phyloP scores from a whole-genome alignment of 257 asterid species.

The Solanum paucissectum region DNA sequence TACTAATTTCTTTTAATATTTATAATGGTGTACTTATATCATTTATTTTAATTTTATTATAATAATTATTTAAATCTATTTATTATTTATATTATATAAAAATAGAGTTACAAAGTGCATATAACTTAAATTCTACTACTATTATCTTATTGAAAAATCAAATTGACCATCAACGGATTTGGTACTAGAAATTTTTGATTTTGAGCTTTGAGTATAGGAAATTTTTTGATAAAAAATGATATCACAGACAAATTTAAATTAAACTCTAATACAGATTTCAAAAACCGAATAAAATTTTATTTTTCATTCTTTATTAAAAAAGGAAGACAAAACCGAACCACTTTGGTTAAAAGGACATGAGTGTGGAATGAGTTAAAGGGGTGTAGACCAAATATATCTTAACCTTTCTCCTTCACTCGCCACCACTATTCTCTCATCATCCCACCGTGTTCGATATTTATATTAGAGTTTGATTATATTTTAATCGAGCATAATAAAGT shows the following conservation, averaged over 20 bases:
- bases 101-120: background rate
- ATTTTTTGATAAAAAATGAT: too few relatives aligned
- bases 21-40: background rate
- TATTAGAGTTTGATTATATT: background rate
- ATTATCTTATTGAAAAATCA: background rate
- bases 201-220: background rate
- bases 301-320: background rate
- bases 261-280: accelerated
- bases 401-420: background rate
- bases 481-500: accelerated
- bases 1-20: background rate
- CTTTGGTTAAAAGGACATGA: background rate
- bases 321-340: background rate
- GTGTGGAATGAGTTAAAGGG: background rate
- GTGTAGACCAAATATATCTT: slow-evolving; percentile 1
- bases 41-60: background rate
- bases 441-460: background rate
- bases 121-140: background rate
- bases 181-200: background rate
- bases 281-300: accelerated
- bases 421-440: background rate
- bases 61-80: background rate
- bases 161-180: too few relatives aligned
- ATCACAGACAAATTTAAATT: background rate
- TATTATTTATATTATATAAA: background rate